phyloP scores from a whole-genome alignment of 495 filamentous ascomycete species.

The Friedmanniomyces simplex region DNA sequence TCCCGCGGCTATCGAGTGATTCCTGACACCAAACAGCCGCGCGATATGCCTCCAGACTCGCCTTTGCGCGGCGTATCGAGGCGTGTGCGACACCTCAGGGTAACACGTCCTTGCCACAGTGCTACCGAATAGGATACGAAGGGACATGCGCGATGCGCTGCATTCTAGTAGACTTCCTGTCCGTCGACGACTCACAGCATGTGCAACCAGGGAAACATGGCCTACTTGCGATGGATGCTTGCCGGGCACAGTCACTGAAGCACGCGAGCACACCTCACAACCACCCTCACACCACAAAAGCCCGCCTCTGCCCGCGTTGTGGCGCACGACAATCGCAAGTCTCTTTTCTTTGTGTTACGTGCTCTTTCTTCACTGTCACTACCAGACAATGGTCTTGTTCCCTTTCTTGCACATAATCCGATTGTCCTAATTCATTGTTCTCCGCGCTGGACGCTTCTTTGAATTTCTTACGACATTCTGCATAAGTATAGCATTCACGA shows the following conservation, averaged over 20 bases:
- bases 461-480: background rate
- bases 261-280: background rate
- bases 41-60: background rate
- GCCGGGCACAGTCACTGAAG: background rate
- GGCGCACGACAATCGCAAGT: background rate
- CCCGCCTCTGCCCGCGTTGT: background rate
- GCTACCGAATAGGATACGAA: background rate
- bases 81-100: background rate
- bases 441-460: slow-evolving; percentile 2
- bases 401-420: background rate
- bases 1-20: background rate
- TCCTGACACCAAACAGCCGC: background rate
- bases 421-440: background rate
- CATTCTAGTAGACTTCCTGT: no score
- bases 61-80: background rate
- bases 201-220: background rate
- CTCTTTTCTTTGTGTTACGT: background rate
- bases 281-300: background rate
- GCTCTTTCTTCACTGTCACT: background rate
- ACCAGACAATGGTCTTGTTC: background rate
- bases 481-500: background rate
- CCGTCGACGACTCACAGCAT: background rate
- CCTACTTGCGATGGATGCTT: background rate
- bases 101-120: background rate
- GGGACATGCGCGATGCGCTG: background rate